Evolutionary conservation across 768 basidiomycete species (phyloP).

Genomic region (Boletus rufocinnamomeus): DNA sequence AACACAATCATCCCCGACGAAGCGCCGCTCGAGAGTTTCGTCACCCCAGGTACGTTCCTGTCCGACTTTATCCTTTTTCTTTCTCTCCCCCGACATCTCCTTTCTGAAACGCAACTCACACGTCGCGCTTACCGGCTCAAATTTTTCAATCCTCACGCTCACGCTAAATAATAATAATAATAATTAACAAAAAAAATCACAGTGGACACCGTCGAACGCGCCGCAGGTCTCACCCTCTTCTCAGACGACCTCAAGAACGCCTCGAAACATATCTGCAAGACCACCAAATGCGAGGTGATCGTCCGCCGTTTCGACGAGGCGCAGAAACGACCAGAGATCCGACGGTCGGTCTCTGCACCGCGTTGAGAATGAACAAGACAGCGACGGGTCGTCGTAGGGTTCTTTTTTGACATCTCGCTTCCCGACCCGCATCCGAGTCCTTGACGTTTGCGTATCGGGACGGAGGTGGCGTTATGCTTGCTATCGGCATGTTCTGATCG

Average conservation of each 20-base stretch:
- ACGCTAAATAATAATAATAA: neutral
- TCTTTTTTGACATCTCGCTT: slow-evolving; percentile 3
- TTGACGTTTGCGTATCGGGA: no score
- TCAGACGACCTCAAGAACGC: slow-evolving; percentile 72
- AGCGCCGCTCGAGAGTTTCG: slow-evolving; percentile 75
- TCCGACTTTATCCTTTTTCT: neutral
- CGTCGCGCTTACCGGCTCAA: neutral
- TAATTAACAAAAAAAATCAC: no score
- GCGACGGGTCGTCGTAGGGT: no score
- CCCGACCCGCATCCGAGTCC: no score
- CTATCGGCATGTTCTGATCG: neutral
- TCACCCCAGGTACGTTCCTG: slow-evolving; percentile 64
- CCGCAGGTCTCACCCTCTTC: slow-evolving; percentile 87
- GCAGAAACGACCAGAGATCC: slow-evolving; percentile 60
- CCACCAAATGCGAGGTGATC: slow-evolving; percentile 84
- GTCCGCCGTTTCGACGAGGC: slow-evolving; percentile 91
- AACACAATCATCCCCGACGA: slow-evolving; percentile 93
- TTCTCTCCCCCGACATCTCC: neutral
- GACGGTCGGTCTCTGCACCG: slow-evolving; percentile 53
- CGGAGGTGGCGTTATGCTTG: neutral
- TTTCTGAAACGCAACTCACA: neutral
- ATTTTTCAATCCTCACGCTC: no score
- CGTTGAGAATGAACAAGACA: neutral
- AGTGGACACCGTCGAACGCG: slow-evolving; percentile 93
- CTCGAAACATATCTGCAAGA: slow-evolving; percentile 86